These are phyloP conservation scores for Massariosphaeria phaeospora DNA, from an alignment of 495 filamentous ascomycete species.

Conservation along the genomic window DNA sequence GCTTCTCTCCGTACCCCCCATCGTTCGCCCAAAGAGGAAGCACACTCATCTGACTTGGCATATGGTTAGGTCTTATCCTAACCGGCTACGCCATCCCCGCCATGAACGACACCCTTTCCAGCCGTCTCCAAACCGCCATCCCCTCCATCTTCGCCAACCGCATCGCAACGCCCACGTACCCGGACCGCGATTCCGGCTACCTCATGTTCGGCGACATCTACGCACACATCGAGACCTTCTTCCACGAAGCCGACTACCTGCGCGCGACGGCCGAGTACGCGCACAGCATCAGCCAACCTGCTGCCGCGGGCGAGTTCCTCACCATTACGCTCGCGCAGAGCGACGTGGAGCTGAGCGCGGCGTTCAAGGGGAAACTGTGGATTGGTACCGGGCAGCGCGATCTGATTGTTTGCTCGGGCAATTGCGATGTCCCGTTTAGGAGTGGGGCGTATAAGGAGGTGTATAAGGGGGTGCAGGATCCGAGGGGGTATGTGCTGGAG, in stretches of 20 bases:
- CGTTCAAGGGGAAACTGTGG: constrained; percentile 36
- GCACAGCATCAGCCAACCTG: constrained; percentile 33
- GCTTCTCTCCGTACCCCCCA: too few species aligned
- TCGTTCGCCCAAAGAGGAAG: too few species aligned
- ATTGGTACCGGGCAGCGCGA: constrained; percentile 38
- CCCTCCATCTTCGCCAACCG: constrained; percentile 7
- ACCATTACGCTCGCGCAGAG: constrained; percentile 5
- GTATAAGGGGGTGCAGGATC: constrained; percentile 1
- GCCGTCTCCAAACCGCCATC: background rate
- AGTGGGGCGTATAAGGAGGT: constrained; percentile 2
- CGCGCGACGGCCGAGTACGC: constrained; percentile 17
- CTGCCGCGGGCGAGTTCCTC: constrained; percentile 31
- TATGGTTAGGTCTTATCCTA: background rate
- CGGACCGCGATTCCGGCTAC: constrained; percentile 23
- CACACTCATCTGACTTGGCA: too few species aligned
- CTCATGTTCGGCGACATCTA: constrained; percentile 28
- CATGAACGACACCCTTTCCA: background rate
- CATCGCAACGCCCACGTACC: constrained; percentile 18
- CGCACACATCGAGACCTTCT: constrained; percentile 23
- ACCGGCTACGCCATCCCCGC: constrained; percentile 8
- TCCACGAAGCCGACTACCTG: constrained; percentile 20
- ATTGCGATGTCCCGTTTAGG: constrained; percentile 27
- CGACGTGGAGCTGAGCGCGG: too few species aligned
- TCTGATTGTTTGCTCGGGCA: constrained; percentile 34
- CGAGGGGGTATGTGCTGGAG: constrained; percentile 29